A percentile compares a stretch with the other conserved stretches of the same genome.
These are phyloP conservation scores for Sordariomycetes sp. DNA, from an alignment of 2,329 filamentous ascomycete species.

Conservation along the genomic window DNA sequence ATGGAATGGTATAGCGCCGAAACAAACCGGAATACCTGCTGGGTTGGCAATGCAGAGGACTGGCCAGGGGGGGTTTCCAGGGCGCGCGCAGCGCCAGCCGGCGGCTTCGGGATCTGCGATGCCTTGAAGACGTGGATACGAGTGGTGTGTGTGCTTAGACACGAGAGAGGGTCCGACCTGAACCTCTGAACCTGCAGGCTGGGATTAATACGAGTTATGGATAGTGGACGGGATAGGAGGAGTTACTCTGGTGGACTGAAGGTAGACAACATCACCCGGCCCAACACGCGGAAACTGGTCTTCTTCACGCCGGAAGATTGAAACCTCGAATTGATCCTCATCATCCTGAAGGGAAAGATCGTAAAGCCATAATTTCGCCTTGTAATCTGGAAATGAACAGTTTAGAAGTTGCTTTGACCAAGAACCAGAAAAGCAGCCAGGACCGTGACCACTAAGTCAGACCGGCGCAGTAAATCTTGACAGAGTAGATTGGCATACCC, in stretches of 20 bases:
- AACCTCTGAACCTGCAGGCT: slow-evolving; percentile 29
- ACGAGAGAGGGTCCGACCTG: slow-evolving; percentile 19
- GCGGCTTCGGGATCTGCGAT: slow-evolving; percentile 25
- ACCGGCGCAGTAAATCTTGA: neutral
- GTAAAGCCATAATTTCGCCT: slow-evolving; percentile 48
- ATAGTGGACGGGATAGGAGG: slow-evolving; percentile 2
- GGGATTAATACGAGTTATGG: neutral
- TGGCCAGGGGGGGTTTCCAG: slow-evolving; percentile 11
- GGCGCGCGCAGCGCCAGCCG: slow-evolving; percentile 22
- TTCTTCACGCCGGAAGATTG: slow-evolving; percentile 46
- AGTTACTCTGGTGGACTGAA: slow-evolving; percentile 45
- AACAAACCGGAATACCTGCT: slow-evolving; percentile 30
- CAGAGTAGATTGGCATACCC: slow-evolving; percentile 28
- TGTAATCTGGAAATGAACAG: slow-evolving; percentile 36
- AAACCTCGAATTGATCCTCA: slow-evolving; percentile 31
- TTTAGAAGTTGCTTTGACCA: neutral
- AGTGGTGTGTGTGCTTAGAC: slow-evolving; percentile 32
- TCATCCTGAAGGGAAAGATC: slow-evolving; percentile 44
- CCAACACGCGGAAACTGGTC: slow-evolving; percentile 35
- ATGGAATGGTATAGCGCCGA: slow-evolving; percentile 33
- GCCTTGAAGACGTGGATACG: slow-evolving; percentile 31
- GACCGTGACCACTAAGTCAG: neutral
- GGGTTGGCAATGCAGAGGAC: slow-evolving; percentile 7
- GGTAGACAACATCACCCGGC: slow-evolving; percentile 24
- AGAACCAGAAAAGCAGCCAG: neutral